Evolutionary conservation across 2,329 filamentous ascomycete species (phyloP), one percentile per base, ranked within the genome.

Genomic region (Diplocarpon mali): DNA sequence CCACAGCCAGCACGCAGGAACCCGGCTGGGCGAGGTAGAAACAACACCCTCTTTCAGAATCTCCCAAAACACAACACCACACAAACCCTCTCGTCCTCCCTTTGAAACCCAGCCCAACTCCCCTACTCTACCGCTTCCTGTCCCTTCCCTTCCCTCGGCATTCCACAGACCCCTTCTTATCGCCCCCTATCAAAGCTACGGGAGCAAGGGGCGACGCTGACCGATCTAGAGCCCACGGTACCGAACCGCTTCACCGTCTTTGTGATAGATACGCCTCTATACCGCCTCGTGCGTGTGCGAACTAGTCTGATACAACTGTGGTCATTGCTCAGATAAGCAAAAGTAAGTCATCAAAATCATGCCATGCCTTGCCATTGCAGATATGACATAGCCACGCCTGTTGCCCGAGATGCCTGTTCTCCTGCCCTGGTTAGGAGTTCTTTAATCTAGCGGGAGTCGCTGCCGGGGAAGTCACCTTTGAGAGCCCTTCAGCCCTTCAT

Each of bases 101-200:
- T 32, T 12, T 32, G 11, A 12, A 9, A 3, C 11, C 30, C 30
- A 12, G 9, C 4, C 3, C 30, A 32, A 5, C 11, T 10, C 5
- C 30, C n/a, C 11, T 3, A 32, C 3, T 9, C n/a, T 5, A 12
- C 30, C 11, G 30, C 11, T 32, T 10, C 30, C 39, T 38, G 40
- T 35, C 34, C 42, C 35, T 35, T 20, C 42, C 31, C 32, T 27
- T 43, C 30, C 10, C n/a, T 12, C 30, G 40, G 24, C 47, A 48
- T 51, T 50, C 44, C 40, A 45, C 47, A 38, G 35, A 32, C 40
- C 31, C 31, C 27, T 42, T 20, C 50, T 51, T 54, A 53, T 53
- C 52, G 49, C 46, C 53, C 46, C 53, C 51, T 52, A 53, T 55
- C 49, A 54, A 35, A 44, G 40, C 38, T 35, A 43, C 34, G 24